Evolutionary conservation across 768 basidiomycete genomes (phyloP).

Genomic region (Suillus luteus): DNA sequence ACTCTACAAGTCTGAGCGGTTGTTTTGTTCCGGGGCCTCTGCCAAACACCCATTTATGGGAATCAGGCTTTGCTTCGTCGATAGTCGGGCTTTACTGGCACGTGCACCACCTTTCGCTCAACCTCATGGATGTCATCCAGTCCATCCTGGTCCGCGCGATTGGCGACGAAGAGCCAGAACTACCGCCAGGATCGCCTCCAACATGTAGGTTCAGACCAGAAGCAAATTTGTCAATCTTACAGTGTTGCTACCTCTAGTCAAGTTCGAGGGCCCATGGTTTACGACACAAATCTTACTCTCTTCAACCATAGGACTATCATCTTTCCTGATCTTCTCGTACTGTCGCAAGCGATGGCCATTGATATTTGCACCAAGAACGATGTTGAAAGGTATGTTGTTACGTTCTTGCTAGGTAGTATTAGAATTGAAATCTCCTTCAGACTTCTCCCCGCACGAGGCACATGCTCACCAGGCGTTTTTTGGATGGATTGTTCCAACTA

Average conservation of each 20-base stretch:
- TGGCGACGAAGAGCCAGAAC: conserved; percentile 41
- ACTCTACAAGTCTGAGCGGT: not conserved
- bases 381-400: conserved; percentile 79
- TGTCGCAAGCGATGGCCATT: conserved; percentile 87
- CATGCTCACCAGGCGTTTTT: conserved; percentile 87
- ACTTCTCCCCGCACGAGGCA: conserved; percentile 92
- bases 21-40: conserved; percentile 22
- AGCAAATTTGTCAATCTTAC: conserved; percentile 2
- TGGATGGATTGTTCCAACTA: conserved; percentile 95
- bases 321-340: conserved; percentile 89
- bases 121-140: conserved; percentile 19
- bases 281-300: conserved; percentile 86
- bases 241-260: conserved; percentile 45
- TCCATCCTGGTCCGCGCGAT: conserved; percentile 23
- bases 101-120: conserved; percentile 1
- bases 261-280: conserved; percentile 95
- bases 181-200: conserved; percentile 66
- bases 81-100: not conserved
- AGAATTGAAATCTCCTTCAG: conserved; percentile 41
- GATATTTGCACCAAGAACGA: conserved; percentile 90
- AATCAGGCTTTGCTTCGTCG: conserved; percentile 14
- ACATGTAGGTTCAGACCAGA: conserved; percentile 46
- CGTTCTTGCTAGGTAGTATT: not conserved
- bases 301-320: conserved; percentile 69
- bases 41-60: conserved; percentile 26